Evolutionary conservation across 306 rosid species (phyloP).

Genomic region (Dalbergia cultrata): DNA sequence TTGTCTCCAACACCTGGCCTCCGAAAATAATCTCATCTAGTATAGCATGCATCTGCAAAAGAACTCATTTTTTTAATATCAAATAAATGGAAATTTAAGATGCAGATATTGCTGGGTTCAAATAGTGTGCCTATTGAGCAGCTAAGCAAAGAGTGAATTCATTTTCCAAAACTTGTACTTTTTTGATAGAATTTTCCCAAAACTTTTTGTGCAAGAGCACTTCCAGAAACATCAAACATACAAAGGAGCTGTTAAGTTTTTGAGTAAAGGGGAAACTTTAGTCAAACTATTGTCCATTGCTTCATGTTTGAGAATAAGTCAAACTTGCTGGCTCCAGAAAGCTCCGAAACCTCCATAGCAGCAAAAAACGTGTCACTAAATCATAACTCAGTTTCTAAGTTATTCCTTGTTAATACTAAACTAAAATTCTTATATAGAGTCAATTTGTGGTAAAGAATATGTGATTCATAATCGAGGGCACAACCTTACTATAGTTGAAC

Average conservation of each 20-base stretch:
- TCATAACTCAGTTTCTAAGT: slow-evolving; percentile 31
- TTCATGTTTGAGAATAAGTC: not conserved
- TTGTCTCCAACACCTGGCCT: slow-evolving; percentile 93
- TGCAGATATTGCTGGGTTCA: slow-evolving; percentile 13
- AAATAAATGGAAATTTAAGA: slow-evolving; percentile 29
- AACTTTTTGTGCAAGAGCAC: not conserved
- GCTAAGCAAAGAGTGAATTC: slow-evolving; percentile 11
- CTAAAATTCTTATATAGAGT: not conserved
- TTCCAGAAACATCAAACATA: slow-evolving; percentile 3
- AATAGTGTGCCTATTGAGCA: not conserved
- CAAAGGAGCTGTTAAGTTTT: not conserved
- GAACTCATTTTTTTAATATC: slow-evolving; percentile 35
- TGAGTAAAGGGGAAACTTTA: not conserved
- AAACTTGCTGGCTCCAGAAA: slow-evolving; percentile 15
- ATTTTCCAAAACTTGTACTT: not conserved
- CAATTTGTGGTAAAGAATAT: slow-evolving; percentile 36
- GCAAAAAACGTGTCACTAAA: slow-evolving; percentile 29
- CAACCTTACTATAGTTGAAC: slow-evolving; percentile 92
- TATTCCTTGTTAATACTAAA: slow-evolving; percentile 20
- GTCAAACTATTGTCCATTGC: not conserved
- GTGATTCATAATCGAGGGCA: slow-evolving; percentile 24
- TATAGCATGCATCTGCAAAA: slow-evolving; percentile 77
- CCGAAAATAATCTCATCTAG: slow-evolving; percentile 91
- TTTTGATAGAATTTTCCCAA: not conserved
- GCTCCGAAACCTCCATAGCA: slow-evolving; percentile 5